These are phyloP conservation scores for Moesziomyces sp. DNA, from an alignment of 1,284 basidiomycete species.

Conservation along the genomic window DNA sequence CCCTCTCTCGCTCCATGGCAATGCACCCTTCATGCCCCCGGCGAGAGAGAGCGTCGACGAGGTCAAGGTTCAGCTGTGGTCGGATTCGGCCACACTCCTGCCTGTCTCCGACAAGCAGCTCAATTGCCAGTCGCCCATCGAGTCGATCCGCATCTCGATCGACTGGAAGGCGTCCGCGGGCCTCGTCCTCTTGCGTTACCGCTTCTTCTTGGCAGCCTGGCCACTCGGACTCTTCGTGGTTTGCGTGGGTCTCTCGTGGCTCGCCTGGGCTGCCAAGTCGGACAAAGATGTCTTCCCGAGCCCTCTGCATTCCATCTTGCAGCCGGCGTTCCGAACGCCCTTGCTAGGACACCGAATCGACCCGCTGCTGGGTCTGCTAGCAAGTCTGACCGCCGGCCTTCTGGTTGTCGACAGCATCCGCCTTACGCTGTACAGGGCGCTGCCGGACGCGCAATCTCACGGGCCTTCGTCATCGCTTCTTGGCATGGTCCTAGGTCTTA, in stretches of 20 bases:
- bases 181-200: constrained; percentile 57
- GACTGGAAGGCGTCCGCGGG: constrained; percentile 59
- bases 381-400: constrained; percentile 5
- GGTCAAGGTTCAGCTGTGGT: constrained; percentile 51
- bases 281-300: constrained; percentile 11
- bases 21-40: constrained; percentile 61
- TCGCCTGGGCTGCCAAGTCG: constrained; percentile 22
- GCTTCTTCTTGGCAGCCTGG: constrained; percentile 52
- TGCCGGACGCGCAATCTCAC: constrained; percentile 7
- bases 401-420: constrained; percentile 22
- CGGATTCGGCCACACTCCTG: constrained; percentile 34
- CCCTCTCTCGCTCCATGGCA: constrained; percentile 54
- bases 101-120: constrained; percentile 3
- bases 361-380: constrained; percentile 25
- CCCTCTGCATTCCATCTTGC: constrained; percentile 25
- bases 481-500: constrained; percentile 38
- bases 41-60: constrained; percentile 29
- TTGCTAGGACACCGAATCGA: constrained; percentile 12
- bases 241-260: constrained; percentile 35
- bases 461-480: constrained; percentile 32
- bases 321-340: constrained; percentile 24
- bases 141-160: constrained; percentile 38
- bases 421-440: constrained; percentile 16
- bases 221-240: constrained; percentile 48
- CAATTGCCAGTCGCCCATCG: constrained; percentile 33